phyloP scores from a whole-genome alignment of 306 rosid species.

The Crataegus laevigata region DNA sequence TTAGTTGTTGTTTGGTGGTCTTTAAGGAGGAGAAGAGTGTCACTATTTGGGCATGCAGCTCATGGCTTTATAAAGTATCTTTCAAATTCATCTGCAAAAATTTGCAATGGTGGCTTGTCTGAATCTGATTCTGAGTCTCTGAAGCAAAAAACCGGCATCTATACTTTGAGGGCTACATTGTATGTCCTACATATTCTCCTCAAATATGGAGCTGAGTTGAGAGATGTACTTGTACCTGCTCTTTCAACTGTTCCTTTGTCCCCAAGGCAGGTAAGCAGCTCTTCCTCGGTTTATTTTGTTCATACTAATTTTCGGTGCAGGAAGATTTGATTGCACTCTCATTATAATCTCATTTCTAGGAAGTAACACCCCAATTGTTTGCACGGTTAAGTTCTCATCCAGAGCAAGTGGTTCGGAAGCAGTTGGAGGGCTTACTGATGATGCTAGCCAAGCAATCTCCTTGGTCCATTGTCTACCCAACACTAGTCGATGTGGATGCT shows the following conservation, averaged over 20 bases:
- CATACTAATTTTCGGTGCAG: conserved; percentile 8
- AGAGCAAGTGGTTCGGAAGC: conserved; percentile 74
- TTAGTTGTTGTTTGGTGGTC: conserved; percentile 79
- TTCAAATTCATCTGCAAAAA: conserved; percentile 54
- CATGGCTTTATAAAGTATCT: conserved; percentile 75
- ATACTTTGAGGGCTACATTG: conserved; percentile 78
- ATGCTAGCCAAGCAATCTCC: conserved; percentile 94
- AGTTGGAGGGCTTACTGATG: conserved; percentile 82
- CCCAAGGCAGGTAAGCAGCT: conserved; percentile 84
- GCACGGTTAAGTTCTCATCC: conserved; percentile 91
- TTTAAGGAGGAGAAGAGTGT: conserved; percentile 82
- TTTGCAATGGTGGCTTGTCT: conserved; percentile 39
- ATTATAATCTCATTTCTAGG: conserved; percentile 42
- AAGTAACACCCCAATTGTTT: conserved; percentile 86
- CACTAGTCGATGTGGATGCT: conserved; percentile 81
- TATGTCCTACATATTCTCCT: conserved; percentile 82
- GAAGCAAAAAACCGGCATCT: conserved; percentile 71
- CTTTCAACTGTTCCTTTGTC: conserved; percentile 67
- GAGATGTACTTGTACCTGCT: conserved; percentile 63
- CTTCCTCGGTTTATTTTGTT: conserved; percentile 15
- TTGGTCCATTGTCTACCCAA: conserved; percentile 81
- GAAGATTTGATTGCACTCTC: conserved; percentile 15
- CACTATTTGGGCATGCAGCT: conserved; percentile 87
- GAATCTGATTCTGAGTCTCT: conserved; percentile 47
- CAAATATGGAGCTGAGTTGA: conserved; percentile 85